Evolutionary conservation across 1,284 basidiomycete species (phyloP).

Genomic region (Austroboletus olivaceoglutinosus): DNA sequence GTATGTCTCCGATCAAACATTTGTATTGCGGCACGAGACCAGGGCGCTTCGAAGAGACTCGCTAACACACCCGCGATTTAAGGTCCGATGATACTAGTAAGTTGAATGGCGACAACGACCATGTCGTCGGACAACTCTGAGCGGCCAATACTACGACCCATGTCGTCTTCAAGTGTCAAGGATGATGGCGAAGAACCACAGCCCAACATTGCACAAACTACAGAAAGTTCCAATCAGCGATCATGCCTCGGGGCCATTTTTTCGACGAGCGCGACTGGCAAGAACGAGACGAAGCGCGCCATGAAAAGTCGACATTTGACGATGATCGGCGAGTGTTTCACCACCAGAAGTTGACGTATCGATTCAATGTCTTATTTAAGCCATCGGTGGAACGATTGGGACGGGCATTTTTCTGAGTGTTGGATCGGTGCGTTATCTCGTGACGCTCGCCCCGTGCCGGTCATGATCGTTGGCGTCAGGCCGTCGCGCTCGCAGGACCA

Average conservation of each 20-base stretch:
- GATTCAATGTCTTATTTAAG: constrained; percentile 18
- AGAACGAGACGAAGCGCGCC: constrained; percentile 37
- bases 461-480: constrained; percentile 23
- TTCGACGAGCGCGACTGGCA: constrained; percentile 6
- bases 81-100: too few species aligned
- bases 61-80: too few species aligned
- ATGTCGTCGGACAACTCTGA: too few species aligned
- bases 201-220: too few species aligned
- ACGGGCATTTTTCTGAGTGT: constrained; percentile 47
- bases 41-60: too few species aligned
- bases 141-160: too few species aligned
- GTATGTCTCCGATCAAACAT: too few species aligned
- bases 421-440: constrained; percentile 32
- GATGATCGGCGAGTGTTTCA: constrained; percentile 41
- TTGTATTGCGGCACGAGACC: too few species aligned
- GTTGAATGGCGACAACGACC: too few species aligned
- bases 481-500: constrained; percentile 45
- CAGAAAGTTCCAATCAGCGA: too few species aligned
- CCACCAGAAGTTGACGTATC: background rate
- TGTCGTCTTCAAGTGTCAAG: too few species aligned
- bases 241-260: constrained; percentile 2
- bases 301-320: constrained; percentile 42
- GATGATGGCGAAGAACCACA: too few species aligned
- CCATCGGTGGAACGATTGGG: constrained; percentile 46
- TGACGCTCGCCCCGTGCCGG: background rate